Base-by-base conservation (phyloP, 257 asterid genomes). In the Scutellaria baicalensis region DNA sequence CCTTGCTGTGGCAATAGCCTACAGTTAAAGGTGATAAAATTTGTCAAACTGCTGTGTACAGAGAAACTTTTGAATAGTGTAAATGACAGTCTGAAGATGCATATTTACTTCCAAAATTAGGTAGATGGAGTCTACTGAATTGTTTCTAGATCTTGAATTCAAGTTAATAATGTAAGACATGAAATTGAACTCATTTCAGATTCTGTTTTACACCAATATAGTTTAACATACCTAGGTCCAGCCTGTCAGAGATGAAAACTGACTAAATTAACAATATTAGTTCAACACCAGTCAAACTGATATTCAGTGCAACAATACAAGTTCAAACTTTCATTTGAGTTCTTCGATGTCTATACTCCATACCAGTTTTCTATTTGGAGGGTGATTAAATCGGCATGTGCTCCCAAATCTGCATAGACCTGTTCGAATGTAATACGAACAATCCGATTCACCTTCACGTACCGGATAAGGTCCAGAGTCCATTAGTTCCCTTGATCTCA, bases 1-100 rank as follows among this genome's bases (percentile, higher is more conserved):
- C 82, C 87, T 84, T 81, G 98, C 92, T 21, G 96, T 79, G 59
- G 96, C 89, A 69, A 89, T 87, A 68, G 90, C 98, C 98, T 93
- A 62, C 38, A 83, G 49, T 70, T 72, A 44, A 68, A 67, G 66
- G 61, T n/a, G 17, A 66, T 6, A 54, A 14, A 68, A 52, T 36
- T 42, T 43, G 45, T 74, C 57, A 40, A 54, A 75, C 45, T 33
- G 23, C 16, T 23, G 18, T 27, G 62, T 48, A 59, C 18, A 36
- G 39, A 18, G 4, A 35, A 31, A 69, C 38, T 47, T 40, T 5
- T 9, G 44, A 58, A 47, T 17, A 51, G 64, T 42, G 51, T 42
- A 54, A 63, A 66, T 42, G 52, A 48, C 44, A 38, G 56, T 45
- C 43, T 5, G 59, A 67, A 69, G 64, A 59, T 33, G 69, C 52